Evolutionary conservation across 495 filamentous ascomycete genomes (phyloP).

Genomic region (Physcia stellaris): DNA sequence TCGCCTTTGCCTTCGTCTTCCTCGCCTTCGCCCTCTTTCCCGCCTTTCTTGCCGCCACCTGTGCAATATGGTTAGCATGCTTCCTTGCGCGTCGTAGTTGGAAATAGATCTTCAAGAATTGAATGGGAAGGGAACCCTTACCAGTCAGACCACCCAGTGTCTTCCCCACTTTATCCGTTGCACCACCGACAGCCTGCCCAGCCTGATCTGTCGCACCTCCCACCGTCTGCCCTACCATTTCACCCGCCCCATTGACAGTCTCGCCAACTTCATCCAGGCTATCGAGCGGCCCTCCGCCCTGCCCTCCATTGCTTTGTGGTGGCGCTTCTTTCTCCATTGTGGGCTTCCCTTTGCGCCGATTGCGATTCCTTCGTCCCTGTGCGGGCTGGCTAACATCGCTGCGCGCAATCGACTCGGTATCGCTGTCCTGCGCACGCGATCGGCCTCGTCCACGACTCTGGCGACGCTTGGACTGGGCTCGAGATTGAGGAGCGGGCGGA

Average conservation of each 20-base stretch:
- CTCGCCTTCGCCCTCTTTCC: constrained; percentile 2
- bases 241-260: constrained; percentile 13
- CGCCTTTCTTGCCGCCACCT: constrained; percentile 24
- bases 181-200: constrained; percentile 11
- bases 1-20: constrained; percentile 11
- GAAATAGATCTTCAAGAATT: constrained; percentile 37
- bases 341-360: constrained; percentile 19
- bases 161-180: constrained; percentile 6
- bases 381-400: constrained; percentile 10
- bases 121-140: constrained; percentile 26
- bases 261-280: constrained; percentile 46
- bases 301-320: constrained; percentile 20
- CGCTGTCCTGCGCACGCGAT: constrained; percentile 9
- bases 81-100: constrained; percentile 27
- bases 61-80: constrained; percentile 30
- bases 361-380: constrained; percentile 23
- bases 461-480: constrained; percentile 10
- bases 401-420: constrained; percentile 12
- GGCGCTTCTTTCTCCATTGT: constrained; percentile 24
- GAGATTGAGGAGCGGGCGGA: neutral
- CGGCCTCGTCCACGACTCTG: constrained; percentile 15
- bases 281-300: constrained; percentile 30
- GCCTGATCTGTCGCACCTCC: constrained; percentile 2
- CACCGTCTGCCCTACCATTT: neutral
- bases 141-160: constrained; percentile 3